phyloP scores from a whole-genome alignment of 192 early-diverging fungal genomes.

The Podila clonocystis region DNA sequence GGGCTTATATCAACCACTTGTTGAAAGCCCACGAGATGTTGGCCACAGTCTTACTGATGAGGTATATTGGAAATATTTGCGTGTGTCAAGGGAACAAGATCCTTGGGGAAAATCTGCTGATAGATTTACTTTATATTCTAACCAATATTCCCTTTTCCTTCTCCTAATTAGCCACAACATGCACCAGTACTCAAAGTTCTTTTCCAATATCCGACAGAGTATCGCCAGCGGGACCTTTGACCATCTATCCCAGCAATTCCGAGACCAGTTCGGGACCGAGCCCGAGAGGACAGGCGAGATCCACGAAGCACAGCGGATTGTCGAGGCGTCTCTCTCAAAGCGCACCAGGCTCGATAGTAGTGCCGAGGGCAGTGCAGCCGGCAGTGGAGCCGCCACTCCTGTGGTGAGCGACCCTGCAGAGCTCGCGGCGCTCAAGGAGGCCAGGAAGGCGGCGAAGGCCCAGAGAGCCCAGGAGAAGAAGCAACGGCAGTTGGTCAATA shows the following conservation, averaged over 20 bases:
- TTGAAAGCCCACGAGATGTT: slow-evolving; percentile 81
- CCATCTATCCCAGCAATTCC: slow-evolving; percentile 10
- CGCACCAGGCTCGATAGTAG: slow-evolving; percentile 13
- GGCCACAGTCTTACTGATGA: slow-evolving; percentile 76
- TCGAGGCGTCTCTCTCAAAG: slow-evolving; percentile 26
- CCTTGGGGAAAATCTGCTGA: background rate
- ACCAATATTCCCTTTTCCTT: background rate
- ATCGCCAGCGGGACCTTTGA: slow-evolving; percentile 46
- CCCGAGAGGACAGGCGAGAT: slow-evolving; percentile 31
- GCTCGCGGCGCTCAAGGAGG: slow-evolving; percentile 5
- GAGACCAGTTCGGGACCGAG: slow-evolving; percentile 25
- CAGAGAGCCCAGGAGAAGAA: slow-evolving; percentile 4
- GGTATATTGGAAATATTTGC: slow-evolving; percentile 29
- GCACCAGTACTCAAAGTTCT: slow-evolving; percentile 51
- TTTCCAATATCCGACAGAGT: slow-evolving; percentile 29
- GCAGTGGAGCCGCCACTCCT: background rate
- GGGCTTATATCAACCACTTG: slow-evolving; percentile 81
- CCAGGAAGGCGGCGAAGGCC: slow-evolving; percentile 4
- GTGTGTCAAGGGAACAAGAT: background rate
- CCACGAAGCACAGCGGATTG: slow-evolving; percentile 22
- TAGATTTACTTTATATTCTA: background rate
- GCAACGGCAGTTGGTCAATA: slow-evolving; percentile 2
- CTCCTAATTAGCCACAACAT: slow-evolving; percentile 45
- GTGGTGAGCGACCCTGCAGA: background rate
- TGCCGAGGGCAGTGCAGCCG: background rate